Evolutionary conservation across 2,329 filamentous ascomycete species (phyloP).

Genomic region (Ophidiomyces ophidiicola): DNA sequence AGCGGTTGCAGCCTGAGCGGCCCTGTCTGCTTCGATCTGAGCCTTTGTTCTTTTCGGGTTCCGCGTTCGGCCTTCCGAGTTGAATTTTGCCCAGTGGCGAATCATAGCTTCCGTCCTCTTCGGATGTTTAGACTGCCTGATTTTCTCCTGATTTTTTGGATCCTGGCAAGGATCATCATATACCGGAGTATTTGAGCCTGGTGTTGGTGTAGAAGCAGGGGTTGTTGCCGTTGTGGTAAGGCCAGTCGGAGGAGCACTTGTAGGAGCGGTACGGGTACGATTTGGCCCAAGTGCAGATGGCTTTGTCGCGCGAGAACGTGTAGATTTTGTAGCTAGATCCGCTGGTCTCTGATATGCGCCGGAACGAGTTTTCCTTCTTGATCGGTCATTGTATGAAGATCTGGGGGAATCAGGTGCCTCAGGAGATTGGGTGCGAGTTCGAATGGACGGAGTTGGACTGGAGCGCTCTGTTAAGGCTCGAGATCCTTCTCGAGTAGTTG

Average conservation of each 20-base stretch:
- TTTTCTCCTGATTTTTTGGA: slow-evolving; percentile 23
- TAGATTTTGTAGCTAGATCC: not conserved
- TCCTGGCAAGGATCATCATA: slow-evolving; percentile 18
- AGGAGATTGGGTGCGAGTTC: slow-evolving; percentile 12
- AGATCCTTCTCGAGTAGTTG: slow-evolving; percentile 14
- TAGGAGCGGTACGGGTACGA: slow-evolving; percentile 4
- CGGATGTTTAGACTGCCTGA: slow-evolving; percentile 34
- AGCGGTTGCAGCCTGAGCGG: slow-evolving; percentile 10
- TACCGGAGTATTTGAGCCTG: slow-evolving; percentile 14
- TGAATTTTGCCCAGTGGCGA: slow-evolving; percentile 35
- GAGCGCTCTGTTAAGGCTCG: slow-evolving; percentile 12
- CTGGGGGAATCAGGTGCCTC: slow-evolving; percentile 12
- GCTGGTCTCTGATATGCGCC: not conserved
- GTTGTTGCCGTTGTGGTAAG: slow-evolving; percentile 9
- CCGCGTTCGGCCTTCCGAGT: slow-evolving; percentile 32
- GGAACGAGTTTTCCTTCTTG: slow-evolving; percentile 18
- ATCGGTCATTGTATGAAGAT: slow-evolving; percentile 18
- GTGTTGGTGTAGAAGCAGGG: slow-evolving; percentile 11
- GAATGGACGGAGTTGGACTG: slow-evolving; percentile 11
- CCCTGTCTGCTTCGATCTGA: slow-evolving; percentile 33
- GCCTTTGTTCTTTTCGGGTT: slow-evolving; percentile 36
- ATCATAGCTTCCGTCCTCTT: slow-evolving; percentile 36
- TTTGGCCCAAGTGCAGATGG: slow-evolving; percentile 10
- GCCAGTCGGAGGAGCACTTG: not conserved
- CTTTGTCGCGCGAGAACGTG: slow-evolving; percentile 3